These are phyloP conservation scores for Phytophthora ramorum DNA, from an alignment of 352 stramenopile genomes.

Conservation along the genomic window DNA sequence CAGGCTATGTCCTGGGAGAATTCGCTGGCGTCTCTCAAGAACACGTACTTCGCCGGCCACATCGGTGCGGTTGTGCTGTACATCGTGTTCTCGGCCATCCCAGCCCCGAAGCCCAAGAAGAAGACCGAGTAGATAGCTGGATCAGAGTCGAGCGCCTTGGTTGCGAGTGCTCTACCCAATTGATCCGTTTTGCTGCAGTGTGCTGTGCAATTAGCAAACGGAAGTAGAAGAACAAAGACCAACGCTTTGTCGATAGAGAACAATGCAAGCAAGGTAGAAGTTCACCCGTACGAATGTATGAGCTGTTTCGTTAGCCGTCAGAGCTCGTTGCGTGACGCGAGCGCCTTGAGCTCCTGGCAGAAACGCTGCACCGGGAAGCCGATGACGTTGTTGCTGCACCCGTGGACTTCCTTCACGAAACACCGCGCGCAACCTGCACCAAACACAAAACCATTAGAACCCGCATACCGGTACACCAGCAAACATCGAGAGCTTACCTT, in stretches of 20 bases:
- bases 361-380: constrained; percentile 89
- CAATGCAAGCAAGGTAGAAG: constrained; percentile 23
- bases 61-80: constrained; percentile 72
- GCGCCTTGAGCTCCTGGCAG: constrained; percentile 58
- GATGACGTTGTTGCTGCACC: constrained; percentile 94
- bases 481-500: constrained; percentile 44
- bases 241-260: constrained; percentile 30
- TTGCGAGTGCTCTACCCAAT: constrained; percentile 23
- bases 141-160: constrained; percentile 17
- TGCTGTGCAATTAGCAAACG: not conserved
- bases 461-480: not conserved
- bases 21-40: constrained; percentile 66
- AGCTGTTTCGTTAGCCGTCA: constrained; percentile 9
- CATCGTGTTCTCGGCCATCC: constrained; percentile 71
- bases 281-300: constrained; percentile 1
- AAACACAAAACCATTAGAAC: not conserved
- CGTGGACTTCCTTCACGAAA: constrained; percentile 82
- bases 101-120: constrained; percentile 59
- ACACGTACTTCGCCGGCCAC: constrained; percentile 76
- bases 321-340: constrained; percentile 51
- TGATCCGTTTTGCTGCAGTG: constrained; percentile 5
- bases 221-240: constrained; percentile 19
- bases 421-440: constrained; percentile 61
- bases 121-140: constrained; percentile 53
- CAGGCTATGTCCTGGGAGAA: constrained; percentile 74